Evolutionary conservation across 495 filamentous ascomycete species (phyloP).

Genomic region (Penicillium daleae): DNA sequence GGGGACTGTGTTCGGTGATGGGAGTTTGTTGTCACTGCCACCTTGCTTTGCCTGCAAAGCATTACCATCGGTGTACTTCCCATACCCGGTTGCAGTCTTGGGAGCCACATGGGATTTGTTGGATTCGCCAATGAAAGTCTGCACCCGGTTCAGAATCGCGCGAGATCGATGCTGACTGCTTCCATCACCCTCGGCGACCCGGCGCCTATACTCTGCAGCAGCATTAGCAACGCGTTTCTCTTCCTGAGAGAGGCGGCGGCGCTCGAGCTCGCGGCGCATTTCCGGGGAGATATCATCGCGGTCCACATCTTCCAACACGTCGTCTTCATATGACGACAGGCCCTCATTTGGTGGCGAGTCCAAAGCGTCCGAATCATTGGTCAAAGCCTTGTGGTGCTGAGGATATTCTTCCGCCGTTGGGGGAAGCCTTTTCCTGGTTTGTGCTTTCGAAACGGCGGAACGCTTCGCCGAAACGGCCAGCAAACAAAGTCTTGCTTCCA

Average conservation of each 20-base stretch:
- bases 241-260: constrained; percentile 80
- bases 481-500: constrained; percentile 83
- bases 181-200: constrained; percentile 65
- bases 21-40: constrained; percentile 18
- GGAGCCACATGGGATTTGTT: constrained; percentile 59
- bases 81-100: constrained; percentile 87
- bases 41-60: constrained; percentile 48
- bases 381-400: constrained; percentile 56
- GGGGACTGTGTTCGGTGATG: constrained; percentile 3
- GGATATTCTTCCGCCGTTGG: constrained; percentile 47
- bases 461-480: constrained; percentile 91
- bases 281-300: constrained; percentile 81
- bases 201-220: constrained; percentile 85
- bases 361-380: constrained; percentile 62
- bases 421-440: constrained; percentile 53
- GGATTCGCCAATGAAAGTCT: constrained; percentile 81
- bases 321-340: constrained; percentile 56
- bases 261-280: constrained; percentile 87
- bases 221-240: constrained; percentile 91
- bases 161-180: constrained; percentile 66
- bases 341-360: constrained; percentile 19
- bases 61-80: constrained; percentile 69
- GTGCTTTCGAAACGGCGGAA: constrained; percentile 89
- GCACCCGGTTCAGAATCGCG: constrained; percentile 88
- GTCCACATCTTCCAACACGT: constrained; percentile 56